Base-by-base conservation (phyloP, 139 green algal species). In the Micromonas pusilla region DNA sequence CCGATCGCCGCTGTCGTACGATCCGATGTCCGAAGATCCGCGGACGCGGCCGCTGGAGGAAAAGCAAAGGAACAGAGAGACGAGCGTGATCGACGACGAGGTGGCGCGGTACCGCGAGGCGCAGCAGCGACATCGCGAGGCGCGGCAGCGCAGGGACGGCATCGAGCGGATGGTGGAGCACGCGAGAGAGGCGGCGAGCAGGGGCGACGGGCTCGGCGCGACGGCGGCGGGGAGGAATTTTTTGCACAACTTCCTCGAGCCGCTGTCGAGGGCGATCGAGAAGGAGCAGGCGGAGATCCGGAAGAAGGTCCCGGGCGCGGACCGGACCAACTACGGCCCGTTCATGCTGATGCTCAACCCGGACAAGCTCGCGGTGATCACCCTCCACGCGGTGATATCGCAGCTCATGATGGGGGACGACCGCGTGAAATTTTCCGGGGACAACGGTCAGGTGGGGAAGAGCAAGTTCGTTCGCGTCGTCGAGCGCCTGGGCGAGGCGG, bases 321-420 rank as follows among this genome's bases (percentile, higher is more conserved):
- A 78, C 28, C 72, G 72, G n/a, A 31, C 5, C 52, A 63, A 62
- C 39, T 78, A 78, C 72, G 72, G 53, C 1, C 72, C 36, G 21
- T 78, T 68, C 30, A 34, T 78, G 53, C 5, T 39, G 28, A 30
- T 78, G 32, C 38, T 68, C 60, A 36, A 68, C 21, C 52, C 72
- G 5, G 72, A 78, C 20, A 68, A 70, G 33, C 52, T 78, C 19
- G 72, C 72, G 52, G 53, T 70, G 19, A 52, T 78, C 28, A 54
- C 72, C 39, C n/a, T 78, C 21, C 53, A 67, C 52, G 52, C 53
- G 4, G 62, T 34, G 28, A 52, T 78, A 19, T 52, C 23, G 1
- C 38, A 30, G 52, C 72, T 78, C 52, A 70, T 78, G 53, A 52
- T 33, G 19, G 53, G 53, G 1, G 53, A 70, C n/a, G 4, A 53